These are phyloP conservation scores for Seiridium unicorne DNA, from an alignment of 2,329 filamentous ascomycete genomes.

Conservation along the genomic window DNA sequence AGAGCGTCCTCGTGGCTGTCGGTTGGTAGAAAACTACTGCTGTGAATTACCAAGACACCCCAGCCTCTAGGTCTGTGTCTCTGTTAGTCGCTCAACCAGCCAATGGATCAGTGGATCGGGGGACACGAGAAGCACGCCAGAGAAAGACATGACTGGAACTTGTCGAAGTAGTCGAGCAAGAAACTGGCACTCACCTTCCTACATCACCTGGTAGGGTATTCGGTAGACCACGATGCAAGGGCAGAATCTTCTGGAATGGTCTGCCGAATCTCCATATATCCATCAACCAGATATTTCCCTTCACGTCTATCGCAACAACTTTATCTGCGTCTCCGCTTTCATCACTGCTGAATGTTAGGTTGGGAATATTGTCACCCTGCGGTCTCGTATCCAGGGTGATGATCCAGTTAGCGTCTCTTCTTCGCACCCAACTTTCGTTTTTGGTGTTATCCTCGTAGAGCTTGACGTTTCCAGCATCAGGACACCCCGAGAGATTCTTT, in stretches of 20 bases:
- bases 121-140: no score
- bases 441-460: constrained; percentile 8
- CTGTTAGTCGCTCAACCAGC: background rate
- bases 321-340: constrained; percentile 45
- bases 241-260: constrained; percentile 13
- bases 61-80: constrained; percentile 36
- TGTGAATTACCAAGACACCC: constrained; percentile 46
- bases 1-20: constrained; percentile 25
- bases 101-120: constrained; percentile 11
- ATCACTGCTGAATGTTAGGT: constrained; percentile 49
- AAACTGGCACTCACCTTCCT: constrained; percentile 22
- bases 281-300: constrained; percentile 46
- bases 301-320: constrained; percentile 50
- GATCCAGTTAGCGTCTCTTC: constrained; percentile 46
- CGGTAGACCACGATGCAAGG: constrained; percentile 12
- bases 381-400: constrained; percentile 42
- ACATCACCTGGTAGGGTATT: background rate
- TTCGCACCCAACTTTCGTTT: constrained; percentile 34
- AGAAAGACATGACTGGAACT: no score
- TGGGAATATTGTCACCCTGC: constrained; percentile 48
- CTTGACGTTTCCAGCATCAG: background rate
- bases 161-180: background rate
- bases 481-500: constrained; percentile 16
- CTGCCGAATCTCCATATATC: constrained; percentile 46
- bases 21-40: constrained; percentile 38